A percentile compares a stretch with the other conserved stretches of the same genome.
Conservation (phyloP, 2,329 filamentous ascomycete genomes). For the Akanthomyces lecanii region DNA sequence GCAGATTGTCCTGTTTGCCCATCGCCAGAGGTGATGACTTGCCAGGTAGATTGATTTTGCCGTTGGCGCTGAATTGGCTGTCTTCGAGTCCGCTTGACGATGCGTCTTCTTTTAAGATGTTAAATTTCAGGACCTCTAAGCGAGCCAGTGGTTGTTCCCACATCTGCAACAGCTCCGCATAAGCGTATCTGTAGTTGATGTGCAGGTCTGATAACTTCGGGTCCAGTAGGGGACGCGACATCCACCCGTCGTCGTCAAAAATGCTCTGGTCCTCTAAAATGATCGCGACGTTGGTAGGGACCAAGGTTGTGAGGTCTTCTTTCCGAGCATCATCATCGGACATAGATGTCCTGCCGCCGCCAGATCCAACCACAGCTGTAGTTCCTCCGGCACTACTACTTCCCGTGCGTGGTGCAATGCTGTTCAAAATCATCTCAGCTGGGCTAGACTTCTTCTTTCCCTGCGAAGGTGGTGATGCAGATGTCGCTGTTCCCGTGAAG, state of each 20-base stretch:
- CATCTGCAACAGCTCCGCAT: conserved; percentile 65
- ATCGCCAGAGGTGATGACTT: conserved; percentile 50
- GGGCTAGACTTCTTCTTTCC: conserved; percentile 55
- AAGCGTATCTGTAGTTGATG: conserved; percentile 59
- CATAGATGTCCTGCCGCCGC: conserved; percentile 46
- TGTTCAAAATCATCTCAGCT: conserved; percentile 55
- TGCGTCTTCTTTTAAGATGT: conserved; percentile 51
- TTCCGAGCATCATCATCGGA: conserved; percentile 50
- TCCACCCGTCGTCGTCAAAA: conserved; percentile 66
- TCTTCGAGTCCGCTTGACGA: conserved; percentile 21
- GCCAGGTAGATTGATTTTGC: conserved; percentile 31
- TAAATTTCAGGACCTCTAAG: conserved; percentile 67
- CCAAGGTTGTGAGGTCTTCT: conserved; percentile 43
- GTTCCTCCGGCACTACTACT: conserved; percentile 50
- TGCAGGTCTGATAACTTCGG: conserved; percentile 45
- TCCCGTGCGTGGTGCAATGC: conserved; percentile 39
- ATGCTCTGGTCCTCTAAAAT: conserved; percentile 58
- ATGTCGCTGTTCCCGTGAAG: conserved; percentile 33
- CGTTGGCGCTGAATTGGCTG: conserved; percentile 17
- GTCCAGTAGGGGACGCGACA: conserved; percentile 55
- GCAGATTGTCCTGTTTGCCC: conserved; percentile 51
- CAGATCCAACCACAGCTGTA: conserved; percentile 42
- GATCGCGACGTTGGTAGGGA: conserved; percentile 50
- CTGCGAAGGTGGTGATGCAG: conserved; percentile 42
- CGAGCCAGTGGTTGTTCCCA: conserved; percentile 60